These are phyloP conservation scores for Millerago galiae DNA, from an alignment of 805 yeast species.

Conservation along the genomic window DNA sequence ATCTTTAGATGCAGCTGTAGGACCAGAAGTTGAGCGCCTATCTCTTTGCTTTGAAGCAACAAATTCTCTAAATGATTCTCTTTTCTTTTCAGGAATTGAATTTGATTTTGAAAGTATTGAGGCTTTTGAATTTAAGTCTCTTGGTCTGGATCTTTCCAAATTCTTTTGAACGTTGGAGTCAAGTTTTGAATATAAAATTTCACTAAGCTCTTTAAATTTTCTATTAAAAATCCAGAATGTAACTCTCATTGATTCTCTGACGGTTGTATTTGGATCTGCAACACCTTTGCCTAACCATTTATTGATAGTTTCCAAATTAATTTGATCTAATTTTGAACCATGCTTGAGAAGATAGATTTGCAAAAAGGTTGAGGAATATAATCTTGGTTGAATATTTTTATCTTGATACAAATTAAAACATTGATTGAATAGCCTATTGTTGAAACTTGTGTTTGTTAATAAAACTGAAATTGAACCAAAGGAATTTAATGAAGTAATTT, in stretches of 20 bases:
- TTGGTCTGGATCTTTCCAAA: slow-evolving; percentile 53
- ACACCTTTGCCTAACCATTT: slow-evolving; percentile 54
- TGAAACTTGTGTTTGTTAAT: slow-evolving; percentile 48
- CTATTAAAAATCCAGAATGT: slow-evolving; percentile 66
- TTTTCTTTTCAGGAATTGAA: slow-evolving; percentile 17
- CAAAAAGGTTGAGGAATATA: slow-evolving; percentile 65
- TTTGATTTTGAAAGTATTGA: slow-evolving; percentile 5
- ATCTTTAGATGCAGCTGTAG: slow-evolving; percentile 12
- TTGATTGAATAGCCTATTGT: slow-evolving; percentile 42
- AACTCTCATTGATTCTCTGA: slow-evolving; percentile 66
- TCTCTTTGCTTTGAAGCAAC: slow-evolving; percentile 39
- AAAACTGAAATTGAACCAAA: slow-evolving; percentile 40
- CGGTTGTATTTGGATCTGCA: slow-evolving; percentile 73
- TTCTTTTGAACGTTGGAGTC: slow-evolving; percentile 44
- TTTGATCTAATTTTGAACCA: slow-evolving; percentile 26
- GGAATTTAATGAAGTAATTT: slow-evolving; percentile 29
- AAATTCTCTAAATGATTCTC: slow-evolving; percentile 44
- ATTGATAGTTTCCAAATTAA: slow-evolving; percentile 37
- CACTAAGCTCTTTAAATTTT: slow-evolving; percentile 48
- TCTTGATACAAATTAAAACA: slow-evolving; percentile 52
- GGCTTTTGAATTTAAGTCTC: slow-evolving; percentile 10
- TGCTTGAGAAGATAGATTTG: slow-evolving; percentile 54
- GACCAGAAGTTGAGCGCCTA: slow-evolving; percentile 31
- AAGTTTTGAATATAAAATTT: slow-evolving; percentile 19
- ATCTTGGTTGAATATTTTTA: slow-evolving; percentile 64